Conservation (phyloP, 129 eudicot species). For the Chrysanthemum seticuspe region DNA sequence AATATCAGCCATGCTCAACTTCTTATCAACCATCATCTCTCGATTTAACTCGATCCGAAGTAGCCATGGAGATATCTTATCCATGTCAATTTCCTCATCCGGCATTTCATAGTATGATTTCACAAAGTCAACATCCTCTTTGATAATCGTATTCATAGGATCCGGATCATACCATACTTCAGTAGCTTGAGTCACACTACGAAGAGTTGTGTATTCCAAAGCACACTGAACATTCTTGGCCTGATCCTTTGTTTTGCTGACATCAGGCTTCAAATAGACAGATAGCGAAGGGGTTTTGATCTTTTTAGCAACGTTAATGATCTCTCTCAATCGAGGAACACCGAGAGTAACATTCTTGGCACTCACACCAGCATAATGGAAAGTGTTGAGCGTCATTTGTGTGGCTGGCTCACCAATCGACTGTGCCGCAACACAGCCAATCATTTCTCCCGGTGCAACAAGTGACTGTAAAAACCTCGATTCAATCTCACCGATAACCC, state of each 20-base stretch:
- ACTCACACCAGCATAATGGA: constrained; percentile 99
- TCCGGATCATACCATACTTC: constrained; percentile 99
- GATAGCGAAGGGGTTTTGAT: constrained; percentile 92
- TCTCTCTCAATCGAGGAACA: constrained; percentile 90
- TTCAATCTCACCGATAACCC: constrained; percentile 96
- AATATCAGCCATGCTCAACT: constrained; percentile 92
- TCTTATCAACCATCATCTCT: constrained; percentile 98
- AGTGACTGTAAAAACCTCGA: constrained; percentile 90
- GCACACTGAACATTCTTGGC: constrained; percentile 95
- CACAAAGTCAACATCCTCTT: constrained; percentile 93
- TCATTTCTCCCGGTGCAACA: constrained; percentile 92
- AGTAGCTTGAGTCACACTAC: constrained; percentile 96
- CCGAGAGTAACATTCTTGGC: constrained; percentile 97
- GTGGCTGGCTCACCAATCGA: constrained; percentile 99
- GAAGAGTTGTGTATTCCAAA: constrained; percentile 77
- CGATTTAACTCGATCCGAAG: constrained; percentile 89
- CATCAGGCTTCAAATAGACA: constrained; percentile 77
- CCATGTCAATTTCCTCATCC: constrained; percentile 87
- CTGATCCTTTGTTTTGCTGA: constrained; percentile 67
- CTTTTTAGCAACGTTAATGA: constrained; percentile 91
- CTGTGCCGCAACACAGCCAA: constrained; percentile 98
- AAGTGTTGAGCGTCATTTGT: constrained; percentile 92
- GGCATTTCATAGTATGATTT: constrained; percentile 95
- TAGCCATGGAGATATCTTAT: constrained; percentile 92
- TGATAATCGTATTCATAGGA: constrained; percentile 89